These are phyloP conservation scores for Dioszegia hungarica DNA, from an alignment of 768 basidiomycete genomes.

Conservation along the genomic window DNA sequence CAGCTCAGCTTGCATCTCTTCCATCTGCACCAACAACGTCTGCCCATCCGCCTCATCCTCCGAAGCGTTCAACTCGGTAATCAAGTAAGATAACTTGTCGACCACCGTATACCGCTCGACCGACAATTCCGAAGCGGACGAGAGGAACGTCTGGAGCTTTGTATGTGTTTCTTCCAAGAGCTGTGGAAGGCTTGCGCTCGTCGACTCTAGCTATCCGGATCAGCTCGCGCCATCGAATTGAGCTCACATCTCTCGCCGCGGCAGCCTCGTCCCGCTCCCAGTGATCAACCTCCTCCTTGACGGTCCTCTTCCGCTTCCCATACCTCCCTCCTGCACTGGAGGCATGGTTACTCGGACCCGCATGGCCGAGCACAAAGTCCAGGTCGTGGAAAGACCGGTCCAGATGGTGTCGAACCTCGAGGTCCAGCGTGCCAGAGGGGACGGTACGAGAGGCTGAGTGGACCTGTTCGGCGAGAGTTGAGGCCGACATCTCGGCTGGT, in stretches of 20 bases:
- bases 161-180: slow-evolving; percentile 56
- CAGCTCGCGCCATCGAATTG: neutral
- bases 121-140: slow-evolving; percentile 67
- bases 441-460: neutral
- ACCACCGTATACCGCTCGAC: slow-evolving; percentile 69
- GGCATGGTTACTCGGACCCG: slow-evolving; percentile 5
- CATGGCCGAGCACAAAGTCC: slow-evolving; percentile 4
- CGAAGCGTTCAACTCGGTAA: slow-evolving; percentile 59
- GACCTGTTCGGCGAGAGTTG: neutral
- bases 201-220: slow-evolving; percentile 38
- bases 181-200: slow-evolving; percentile 35
- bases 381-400: slow-evolving; percentile 10
- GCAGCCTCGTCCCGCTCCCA: slow-evolving; percentile 27
- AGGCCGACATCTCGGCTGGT: neutral
- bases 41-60: slow-evolving; percentile 40
- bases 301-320: slow-evolving; percentile 15
- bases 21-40: slow-evolving; percentile 75
- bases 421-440: neutral
- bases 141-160: slow-evolving; percentile 55
- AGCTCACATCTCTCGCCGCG: slow-evolving; percentile 22
- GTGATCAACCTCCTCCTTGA: slow-evolving; percentile 36
- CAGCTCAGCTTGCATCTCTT: slow-evolving; percentile 68
- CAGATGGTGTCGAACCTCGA: slow-evolving; percentile 2
- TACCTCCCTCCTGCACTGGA: neutral
- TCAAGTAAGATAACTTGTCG: slow-evolving; percentile 69